Conservation (phyloP, 2,329 filamentous ascomycete genomes). For the Bipolaris cookei region DNA sequence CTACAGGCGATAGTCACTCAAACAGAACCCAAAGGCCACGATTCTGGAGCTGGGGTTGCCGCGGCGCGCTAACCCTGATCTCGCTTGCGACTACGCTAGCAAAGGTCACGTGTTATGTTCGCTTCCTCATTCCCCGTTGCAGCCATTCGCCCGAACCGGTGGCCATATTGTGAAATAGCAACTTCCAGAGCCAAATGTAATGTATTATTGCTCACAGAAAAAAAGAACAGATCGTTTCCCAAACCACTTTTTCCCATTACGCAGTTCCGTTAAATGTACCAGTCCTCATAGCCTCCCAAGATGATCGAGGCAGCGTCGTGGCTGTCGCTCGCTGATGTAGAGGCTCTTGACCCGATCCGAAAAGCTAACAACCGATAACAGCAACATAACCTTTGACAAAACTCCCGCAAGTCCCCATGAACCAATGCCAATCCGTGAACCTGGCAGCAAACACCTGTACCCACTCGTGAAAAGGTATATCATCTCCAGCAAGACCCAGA, state of each 20-base stretch:
- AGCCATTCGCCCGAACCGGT: conserved; percentile 5
- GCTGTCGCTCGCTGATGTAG: conserved; percentile 22
- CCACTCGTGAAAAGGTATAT: conserved; percentile 41
- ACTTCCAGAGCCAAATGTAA: too few relatives aligned
- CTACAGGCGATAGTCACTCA: conserved; percentile 21
- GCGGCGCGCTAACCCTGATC: conserved; percentile 27
- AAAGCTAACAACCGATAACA: conserved; percentile 22
- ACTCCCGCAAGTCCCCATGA: conserved; percentile 34
- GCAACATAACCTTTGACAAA: conserved; percentile 28
- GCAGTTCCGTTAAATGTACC: conserved; percentile 32
- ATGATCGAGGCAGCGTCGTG: conserved; percentile 26
- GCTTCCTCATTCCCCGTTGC: conserved; percentile 5
- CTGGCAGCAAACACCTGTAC: conserved; percentile 42
- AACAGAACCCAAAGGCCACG: conserved; percentile 38
- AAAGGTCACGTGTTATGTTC: conserved; percentile 21
- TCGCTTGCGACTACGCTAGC: conserved; percentile 27
- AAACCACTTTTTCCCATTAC: conserved; percentile 41
- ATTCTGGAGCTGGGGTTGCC: conserved; percentile 39
- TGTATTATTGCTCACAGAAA: background rate
- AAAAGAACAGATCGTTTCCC: conserved; percentile 1
- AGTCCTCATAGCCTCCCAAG: conserved; percentile 29
- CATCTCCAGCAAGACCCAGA: conserved; percentile 35
- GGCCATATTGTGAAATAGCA: background rate
- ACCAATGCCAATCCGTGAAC: conserved; percentile 32
- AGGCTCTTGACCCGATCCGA: conserved; percentile 26